These are phyloP conservation scores for Phycomyces blakesleeanus DNA, from an alignment of 192 early-diverging fungal species.

Conservation along the genomic window DNA sequence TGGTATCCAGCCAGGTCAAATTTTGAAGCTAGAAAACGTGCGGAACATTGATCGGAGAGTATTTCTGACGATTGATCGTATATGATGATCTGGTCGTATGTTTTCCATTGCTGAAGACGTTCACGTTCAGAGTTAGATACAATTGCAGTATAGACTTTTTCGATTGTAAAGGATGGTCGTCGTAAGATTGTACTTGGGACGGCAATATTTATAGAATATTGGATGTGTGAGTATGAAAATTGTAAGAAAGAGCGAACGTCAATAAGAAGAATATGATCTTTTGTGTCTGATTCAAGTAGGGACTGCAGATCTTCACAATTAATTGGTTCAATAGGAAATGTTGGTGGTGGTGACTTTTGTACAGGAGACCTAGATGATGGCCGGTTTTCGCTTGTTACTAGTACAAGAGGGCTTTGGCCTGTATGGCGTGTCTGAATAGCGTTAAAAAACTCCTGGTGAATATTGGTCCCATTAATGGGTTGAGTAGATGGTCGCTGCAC, in stretches of 20 bases:
- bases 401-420: not conserved
- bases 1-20: constrained; percentile 46
- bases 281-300: not conserved
- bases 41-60: constrained; percentile 40
- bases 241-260: constrained; percentile 62
- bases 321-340: constrained; percentile 5
- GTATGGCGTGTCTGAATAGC: constrained; percentile 19
- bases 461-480: not conserved
- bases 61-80: constrained; percentile 57
- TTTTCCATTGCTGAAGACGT: constrained; percentile 46
- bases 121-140: constrained; percentile 42
- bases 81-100: constrained; percentile 55
- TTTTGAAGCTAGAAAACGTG: constrained; percentile 54
- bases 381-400: not conserved
- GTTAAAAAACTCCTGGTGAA: constrained; percentile 27
- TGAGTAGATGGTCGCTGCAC: constrained; percentile 12
- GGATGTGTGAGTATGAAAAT: constrained; percentile 45
- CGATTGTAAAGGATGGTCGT: constrained; percentile 52
- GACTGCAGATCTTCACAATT: not conserved
- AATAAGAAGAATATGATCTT: constrained; percentile 27
- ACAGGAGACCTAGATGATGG: not conserved
- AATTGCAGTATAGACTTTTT: constrained; percentile 51
- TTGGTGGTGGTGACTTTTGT: not conserved
- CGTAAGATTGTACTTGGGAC: constrained; percentile 67
- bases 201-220: constrained; percentile 58